Evolutionary conservation across 306 rosid genomes (phyloP).

Genomic region (Acacia melanoxylon): DNA sequence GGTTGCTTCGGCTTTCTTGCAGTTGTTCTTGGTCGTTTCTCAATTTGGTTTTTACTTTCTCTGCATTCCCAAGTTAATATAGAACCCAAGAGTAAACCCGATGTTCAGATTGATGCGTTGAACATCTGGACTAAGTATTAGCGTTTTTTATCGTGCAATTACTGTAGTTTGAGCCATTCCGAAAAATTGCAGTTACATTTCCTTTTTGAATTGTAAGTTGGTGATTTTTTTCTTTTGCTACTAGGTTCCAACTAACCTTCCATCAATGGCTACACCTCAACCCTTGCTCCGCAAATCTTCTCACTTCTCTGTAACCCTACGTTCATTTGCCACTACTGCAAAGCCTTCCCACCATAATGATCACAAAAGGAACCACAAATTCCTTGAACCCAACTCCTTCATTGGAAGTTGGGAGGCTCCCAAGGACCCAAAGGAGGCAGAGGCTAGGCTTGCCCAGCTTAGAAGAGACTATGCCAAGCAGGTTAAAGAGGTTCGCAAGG

Average conservation of each 20-base stretch:
- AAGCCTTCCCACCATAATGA: slow-evolving; percentile 52
- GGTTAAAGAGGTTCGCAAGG: slow-evolving; percentile 71
- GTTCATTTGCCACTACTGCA: slow-evolving; percentile 45
- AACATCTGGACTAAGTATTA: neutral
- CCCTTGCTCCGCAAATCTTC: slow-evolving; percentile 16
- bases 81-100: neutral
- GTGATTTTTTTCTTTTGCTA: neutral
- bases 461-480: slow-evolving; percentile 79
- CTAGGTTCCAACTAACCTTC: neutral
- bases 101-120: neutral
- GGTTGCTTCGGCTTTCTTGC: neutral
- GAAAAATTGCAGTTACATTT: neutral
- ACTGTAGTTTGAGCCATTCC: slow-evolving; percentile 8
- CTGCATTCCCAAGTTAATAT: neutral
- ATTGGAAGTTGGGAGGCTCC: slow-evolving; percentile 79
- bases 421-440: slow-evolving; percentile 67
- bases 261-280: slow-evolving; percentile 16
- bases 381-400: slow-evolving; percentile 47
- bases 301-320: slow-evolving; percentile 25
- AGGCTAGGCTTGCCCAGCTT: slow-evolving; percentile 60
- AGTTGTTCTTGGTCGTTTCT: neutral
- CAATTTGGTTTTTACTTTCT: neutral
- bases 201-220: neutral
- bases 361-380: slow-evolving; percentile 56
- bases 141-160: neutral